Evolutionary conservation across 345 rosid species (phyloP).

Genomic region (Rhodamnia rubescens): DNA sequence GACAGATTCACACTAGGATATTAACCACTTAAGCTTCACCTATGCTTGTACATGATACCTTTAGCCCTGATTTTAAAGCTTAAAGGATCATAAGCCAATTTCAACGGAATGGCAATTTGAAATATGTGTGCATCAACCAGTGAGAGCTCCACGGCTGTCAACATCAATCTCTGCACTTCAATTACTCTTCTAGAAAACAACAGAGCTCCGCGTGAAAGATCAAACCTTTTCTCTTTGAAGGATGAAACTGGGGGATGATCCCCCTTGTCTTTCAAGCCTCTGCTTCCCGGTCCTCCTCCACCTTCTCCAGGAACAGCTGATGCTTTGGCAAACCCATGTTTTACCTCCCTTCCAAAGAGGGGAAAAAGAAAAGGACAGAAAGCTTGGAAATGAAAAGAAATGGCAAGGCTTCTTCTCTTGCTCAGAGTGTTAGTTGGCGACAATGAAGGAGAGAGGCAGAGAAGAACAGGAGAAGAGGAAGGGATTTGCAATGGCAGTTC

Average conservation of each 20-base stretch:
- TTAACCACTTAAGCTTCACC: not conserved
- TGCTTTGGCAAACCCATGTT: constrained; percentile 36
- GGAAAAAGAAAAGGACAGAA: not conserved
- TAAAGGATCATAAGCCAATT: not conserved
- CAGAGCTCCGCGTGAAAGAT: not conserved
- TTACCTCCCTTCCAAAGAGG: constrained; percentile 11
- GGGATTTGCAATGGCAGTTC: constrained; percentile 25
- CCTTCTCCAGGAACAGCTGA: constrained; percentile 73
- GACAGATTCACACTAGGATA: not conserved
- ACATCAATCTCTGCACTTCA: not conserved
- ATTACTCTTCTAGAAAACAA: not conserved
- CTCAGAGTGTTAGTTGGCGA: constrained; percentile 10
- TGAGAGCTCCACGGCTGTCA: not conserved
- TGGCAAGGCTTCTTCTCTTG: constrained; percentile 36
- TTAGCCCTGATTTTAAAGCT: not conserved
- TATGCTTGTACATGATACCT: not conserved
- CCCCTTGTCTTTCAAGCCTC: constrained; percentile 80
- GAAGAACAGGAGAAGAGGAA: constrained; percentile 5
- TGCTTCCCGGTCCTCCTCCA: constrained; percentile 60
- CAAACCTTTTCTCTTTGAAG: constrained; percentile 49
- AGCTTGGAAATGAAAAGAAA: constrained; percentile 29
- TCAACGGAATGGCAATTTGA: not conserved
- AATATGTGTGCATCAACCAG: not conserved
- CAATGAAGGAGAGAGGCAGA: not conserved
- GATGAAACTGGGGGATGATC: constrained; percentile 44